Conservation (phyloP, 78 protist species). For the Dictyostelium purpureum region DNA sequence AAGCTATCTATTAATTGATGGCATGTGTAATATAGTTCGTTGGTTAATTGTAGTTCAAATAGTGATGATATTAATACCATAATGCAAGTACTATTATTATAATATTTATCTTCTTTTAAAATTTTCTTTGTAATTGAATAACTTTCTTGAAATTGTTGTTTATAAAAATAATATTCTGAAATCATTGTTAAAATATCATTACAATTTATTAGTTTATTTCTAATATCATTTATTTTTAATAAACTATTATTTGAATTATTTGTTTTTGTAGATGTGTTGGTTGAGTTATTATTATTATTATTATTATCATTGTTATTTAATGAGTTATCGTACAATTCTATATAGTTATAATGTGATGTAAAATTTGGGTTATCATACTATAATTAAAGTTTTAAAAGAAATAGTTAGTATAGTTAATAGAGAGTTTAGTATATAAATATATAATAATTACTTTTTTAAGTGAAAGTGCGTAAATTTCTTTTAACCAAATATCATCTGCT, state of each 20-base stretch:
- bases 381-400: background rate
- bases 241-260: background rate
- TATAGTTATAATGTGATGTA: background rate
- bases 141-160: slow-evolving; percentile 40
- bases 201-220: slow-evolving; percentile 11
- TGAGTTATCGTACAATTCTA: background rate
- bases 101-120: slow-evolving; percentile 40
- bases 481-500: slow-evolving; percentile 35
- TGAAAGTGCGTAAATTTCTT: slow-evolving; percentile 22
- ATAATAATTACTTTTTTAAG: slow-evolving; percentile 25
- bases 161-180: slow-evolving; percentile 67
- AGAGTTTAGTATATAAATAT: background rate
- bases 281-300: background rate
- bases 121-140: slow-evolving; percentile 53
- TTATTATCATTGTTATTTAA: background rate
- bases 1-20: slow-evolving; percentile 54
- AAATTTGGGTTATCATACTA: slow-evolving; percentile 18
- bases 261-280: background rate
- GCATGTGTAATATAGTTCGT: slow-evolving; percentile 55
- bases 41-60: slow-evolving; percentile 57
- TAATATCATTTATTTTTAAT: background rate
- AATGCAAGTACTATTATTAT: slow-evolving; percentile 33
- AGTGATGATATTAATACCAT: slow-evolving; percentile 58
- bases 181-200: slow-evolving; percentile 36
- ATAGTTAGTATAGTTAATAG: background rate